Percentiles rank a stretch among this genome's conserved stretches.
Evolutionary conservation across 1,139 yeast genomes (phyloP).

Genomic region (Hyphopichia fennica): DNA sequence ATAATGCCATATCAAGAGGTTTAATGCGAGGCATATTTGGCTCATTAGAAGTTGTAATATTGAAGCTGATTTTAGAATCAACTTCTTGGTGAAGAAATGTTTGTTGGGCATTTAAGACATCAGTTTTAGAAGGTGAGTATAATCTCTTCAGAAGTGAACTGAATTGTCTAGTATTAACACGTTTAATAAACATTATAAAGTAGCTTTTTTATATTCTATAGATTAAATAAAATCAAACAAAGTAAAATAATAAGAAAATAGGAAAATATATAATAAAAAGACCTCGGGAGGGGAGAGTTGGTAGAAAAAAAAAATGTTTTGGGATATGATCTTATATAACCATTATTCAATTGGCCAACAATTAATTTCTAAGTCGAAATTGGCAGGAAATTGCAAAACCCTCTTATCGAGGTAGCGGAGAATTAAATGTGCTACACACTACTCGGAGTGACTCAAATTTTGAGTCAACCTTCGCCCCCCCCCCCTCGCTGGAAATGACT

Average conservation of each 20-base stretch:
- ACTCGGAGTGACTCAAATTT: not conserved
- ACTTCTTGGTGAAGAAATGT: slow-evolving; percentile 1
- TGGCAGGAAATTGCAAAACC: not conserved
- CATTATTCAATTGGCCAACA: not conserved
- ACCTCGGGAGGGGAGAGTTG: not conserved
- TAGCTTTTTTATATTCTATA: not conserved
- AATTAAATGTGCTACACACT: not conserved
- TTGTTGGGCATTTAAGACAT: slow-evolving; percentile 4
- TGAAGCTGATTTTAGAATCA: slow-evolving; percentile 4
- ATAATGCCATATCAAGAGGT: slow-evolving; percentile 17
- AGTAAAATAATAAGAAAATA: too few relatives aligned
- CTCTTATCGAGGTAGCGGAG: not conserved
- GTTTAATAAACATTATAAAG: slow-evolving; percentile 9
- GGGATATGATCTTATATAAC: not conserved
- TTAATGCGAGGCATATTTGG: not conserved
- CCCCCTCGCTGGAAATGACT: too few relatives aligned
- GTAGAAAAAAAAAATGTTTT: not conserved
- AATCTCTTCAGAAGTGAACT: not conserved
- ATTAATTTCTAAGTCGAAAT: not conserved
- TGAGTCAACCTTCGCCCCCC: too few relatives aligned
- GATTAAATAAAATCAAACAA: not conserved
- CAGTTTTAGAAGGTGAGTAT: slow-evolving; percentile 5
- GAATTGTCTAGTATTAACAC: not conserved
- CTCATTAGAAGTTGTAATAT: slow-evolving; percentile 2
- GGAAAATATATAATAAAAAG: not conserved